Evolutionary conservation across 805 yeast genomes (phyloP), one percentile per base, ranked within the genome.

Genomic region (Teunomyces panamensis): DNA sequence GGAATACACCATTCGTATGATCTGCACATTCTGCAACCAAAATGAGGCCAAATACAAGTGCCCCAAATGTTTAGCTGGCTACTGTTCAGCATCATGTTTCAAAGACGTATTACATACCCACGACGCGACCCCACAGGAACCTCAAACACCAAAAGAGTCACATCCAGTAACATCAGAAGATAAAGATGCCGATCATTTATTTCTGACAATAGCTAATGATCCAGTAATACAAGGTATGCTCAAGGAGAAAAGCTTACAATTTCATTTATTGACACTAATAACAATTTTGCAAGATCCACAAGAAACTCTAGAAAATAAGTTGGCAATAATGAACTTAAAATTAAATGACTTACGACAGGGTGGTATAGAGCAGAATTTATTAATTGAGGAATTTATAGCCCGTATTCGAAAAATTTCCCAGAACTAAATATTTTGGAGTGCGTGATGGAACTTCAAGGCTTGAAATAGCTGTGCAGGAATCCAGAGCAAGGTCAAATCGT

Each of bases 331-430:
- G 2, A 76, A 81, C 51, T 74, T 79, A 54, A 82, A 85, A 54
- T 67, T 88, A 8, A 71, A 79, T 6, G 81, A 80, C 46, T 65
- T 88, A 11, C 65, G 96, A 30, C 60, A 58, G 2, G 84, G 85
- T 4, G 96, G 96, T 0, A 46, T 71, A 0, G 89, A 87, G 54
- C 79, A 78, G 43, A 88, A 88, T 57, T 80, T 71, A 51, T 64
- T 83, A 20, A 81, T 88, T 3, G 91, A 87, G 60, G 92, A 86
- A 54, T 86, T 87, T 63, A 79, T 83, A 11, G 60, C 60, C 39
- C 54, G 76, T 32, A 66, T 79, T 4, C 32, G 44, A 11, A 46
- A 56, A 60, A 26, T 61, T 35, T 42, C 34, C 14, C 34, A 32
- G 34, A 9, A 32, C 34, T 32, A 32, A 32, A 13, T 30, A n/a